Percentiles rank a stretch among this genome's conserved stretches.
Conservation (phyloP, 257 asterid species). For the Petrea volubilis region DNA sequence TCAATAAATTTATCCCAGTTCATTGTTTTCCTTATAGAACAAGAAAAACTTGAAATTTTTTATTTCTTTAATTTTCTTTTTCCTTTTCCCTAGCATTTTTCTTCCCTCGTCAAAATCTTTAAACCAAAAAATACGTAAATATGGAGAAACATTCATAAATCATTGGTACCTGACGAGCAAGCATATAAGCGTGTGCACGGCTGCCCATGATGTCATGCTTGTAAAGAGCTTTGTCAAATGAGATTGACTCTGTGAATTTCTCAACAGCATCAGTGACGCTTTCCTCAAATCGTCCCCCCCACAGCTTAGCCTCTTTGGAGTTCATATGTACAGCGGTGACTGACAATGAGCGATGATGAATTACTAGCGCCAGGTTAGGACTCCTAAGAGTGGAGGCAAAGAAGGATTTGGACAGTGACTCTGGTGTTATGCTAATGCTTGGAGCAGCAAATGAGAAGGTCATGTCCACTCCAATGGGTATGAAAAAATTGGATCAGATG, state of each 20-base stretch:
- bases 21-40: too few relatives aligned
- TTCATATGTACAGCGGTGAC: constrained; percentile 44
- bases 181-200: constrained; percentile 96
- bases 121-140: neutral
- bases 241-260: constrained; percentile 91
- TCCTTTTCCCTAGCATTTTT: too few relatives aligned
- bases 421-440: constrained; percentile 17
- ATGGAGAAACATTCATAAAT: too few relatives aligned
- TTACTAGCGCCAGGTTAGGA: neutral
- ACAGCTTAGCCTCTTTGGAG: constrained; percentile 78
- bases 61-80: too few relatives aligned
- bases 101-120: too few relatives aligned
- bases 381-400: constrained; percentile 9
- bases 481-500: too few relatives aligned
- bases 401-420: constrained; percentile 30
- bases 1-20: too few relatives aligned
- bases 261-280: constrained; percentile 88
- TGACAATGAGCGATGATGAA: constrained; percentile 30
- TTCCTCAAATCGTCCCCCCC: constrained; percentile 98
- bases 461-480: neutral
- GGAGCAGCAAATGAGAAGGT: constrained; percentile 22
- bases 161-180: constrained; percentile 65
- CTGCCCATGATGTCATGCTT: constrained; percentile 97
- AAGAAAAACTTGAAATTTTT: too few relatives aligned
- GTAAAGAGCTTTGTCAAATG: constrained; percentile 82